Conservation (phyloP, 805 yeast species). For the Yarrowia deformans region DNA sequence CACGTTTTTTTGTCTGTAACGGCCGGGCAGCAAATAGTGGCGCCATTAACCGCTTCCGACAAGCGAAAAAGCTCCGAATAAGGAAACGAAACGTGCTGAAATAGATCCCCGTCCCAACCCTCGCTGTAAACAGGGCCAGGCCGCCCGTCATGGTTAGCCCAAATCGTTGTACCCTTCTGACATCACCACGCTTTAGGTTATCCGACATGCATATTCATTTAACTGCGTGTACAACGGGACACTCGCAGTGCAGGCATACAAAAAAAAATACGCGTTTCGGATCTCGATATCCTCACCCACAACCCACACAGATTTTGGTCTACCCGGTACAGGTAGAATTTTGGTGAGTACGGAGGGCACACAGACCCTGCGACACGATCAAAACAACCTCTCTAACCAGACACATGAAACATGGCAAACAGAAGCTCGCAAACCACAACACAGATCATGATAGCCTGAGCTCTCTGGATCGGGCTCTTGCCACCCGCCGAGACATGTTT, state of each 20-base stretch:
- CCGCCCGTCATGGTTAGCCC: neutral
- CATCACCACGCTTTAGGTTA: conserved; percentile 26
- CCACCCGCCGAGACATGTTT: conserved; percentile 64
- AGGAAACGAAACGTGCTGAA: too few species aligned
- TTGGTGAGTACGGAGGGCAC: conserved; percentile 11
- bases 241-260: neutral
- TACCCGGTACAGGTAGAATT: conserved; percentile 21
- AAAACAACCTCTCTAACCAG: conserved; percentile 10
- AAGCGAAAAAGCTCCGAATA: too few species aligned
- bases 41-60: too few species aligned
- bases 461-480: conserved; percentile 49
- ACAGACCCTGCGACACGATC: neutral
- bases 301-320: conserved; percentile 23
- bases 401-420: conserved; percentile 36
- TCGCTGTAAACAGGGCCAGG: neutral
- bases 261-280: conserved; percentile 24
- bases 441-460: conserved; percentile 33
- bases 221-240: conserved; percentile 9
- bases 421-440: conserved; percentile 31
- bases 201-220: conserved; percentile 26
- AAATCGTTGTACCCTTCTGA: neutral
- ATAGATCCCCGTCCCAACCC: neutral
- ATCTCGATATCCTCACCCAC: conserved; percentile 9
- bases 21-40: too few species aligned
- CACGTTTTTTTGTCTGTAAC: neutral